Percentiles rank a stretch among this genome's conserved stretches.
These are phyloP conservation scores for Zygosaccharomyces pseudobailii DNA, from an alignment of 1,139 yeast genomes.

Conservation along the genomic window DNA sequence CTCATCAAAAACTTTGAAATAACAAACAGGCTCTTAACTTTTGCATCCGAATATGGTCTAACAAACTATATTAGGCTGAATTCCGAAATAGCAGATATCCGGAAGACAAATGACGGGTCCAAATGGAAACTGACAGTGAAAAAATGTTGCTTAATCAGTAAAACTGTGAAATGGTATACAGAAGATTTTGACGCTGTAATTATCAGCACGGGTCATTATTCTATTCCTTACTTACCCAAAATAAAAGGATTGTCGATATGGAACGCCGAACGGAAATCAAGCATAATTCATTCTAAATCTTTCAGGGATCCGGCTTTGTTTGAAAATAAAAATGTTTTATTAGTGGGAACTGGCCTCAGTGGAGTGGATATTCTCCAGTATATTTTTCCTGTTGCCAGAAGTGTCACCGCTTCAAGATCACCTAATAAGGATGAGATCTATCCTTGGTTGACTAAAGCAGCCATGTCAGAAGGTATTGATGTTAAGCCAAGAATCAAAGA, in stretches of 20 bases:
- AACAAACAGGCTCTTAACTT: conserved; percentile 30
- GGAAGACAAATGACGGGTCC: conserved; percentile 30
- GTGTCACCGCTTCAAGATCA: conserved; percentile 39
- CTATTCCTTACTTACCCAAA: conserved; percentile 45
- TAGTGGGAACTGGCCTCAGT: conserved; percentile 50
- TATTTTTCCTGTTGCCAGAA: conserved; percentile 40
- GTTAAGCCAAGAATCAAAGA: conserved; percentile 36
- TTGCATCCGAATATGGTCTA: conserved; percentile 7
- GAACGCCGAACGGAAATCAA: conserved; percentile 9
- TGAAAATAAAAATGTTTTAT: conserved; percentile 40
- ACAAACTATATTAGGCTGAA: conserved; percentile 9
- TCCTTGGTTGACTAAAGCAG: conserved; percentile 38
- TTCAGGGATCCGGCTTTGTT: conserved; percentile 34
- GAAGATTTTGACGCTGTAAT: conserved; percentile 36
- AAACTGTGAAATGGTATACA: conserved; percentile 26
- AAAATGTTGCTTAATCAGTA: not conserved
- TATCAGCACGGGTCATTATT: conserved; percentile 45
- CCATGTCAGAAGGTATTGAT: conserved; percentile 37
- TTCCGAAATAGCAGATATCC: conserved; percentile 28
- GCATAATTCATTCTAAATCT: conserved; percentile 39
- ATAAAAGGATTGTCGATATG: conserved; percentile 38
- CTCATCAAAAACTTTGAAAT: conserved; percentile 42
- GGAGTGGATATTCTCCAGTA: conserved; percentile 51
- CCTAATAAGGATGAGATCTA: conserved; percentile 24
- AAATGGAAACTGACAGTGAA: conserved; percentile 14